Base-by-base conservation (phyloP, 768 basidiomycete genomes). In the Lactarius vividus region DNA sequence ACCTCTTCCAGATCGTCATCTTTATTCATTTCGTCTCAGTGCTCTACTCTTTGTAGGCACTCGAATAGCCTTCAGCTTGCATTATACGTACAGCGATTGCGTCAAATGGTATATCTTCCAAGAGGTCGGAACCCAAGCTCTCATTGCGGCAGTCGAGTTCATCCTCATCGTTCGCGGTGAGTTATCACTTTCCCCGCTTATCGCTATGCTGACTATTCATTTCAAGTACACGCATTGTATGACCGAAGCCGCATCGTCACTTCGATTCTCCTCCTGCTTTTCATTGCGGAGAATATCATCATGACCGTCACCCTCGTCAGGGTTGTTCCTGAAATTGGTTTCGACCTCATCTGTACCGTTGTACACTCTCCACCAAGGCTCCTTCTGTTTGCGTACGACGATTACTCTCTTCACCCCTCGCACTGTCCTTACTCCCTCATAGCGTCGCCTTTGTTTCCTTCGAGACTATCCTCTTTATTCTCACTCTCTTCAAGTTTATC, bases 131-230 rank as follows among this genome's bases (percentile, higher is more conserved):
- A 61, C 67, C 7, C 58, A 74, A 54, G 33, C 63, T 53, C 63
- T 70, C 26, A 44, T 65, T 18, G 67, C 70, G 20, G 39, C 59
- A 26, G 59, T 77, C 16, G 71, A 77, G 56, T 39, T 70, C 20
- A 65, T 73, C 46, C 66, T 76, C 62, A 71, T 69, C 15, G 54
- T 60, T 6, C 72, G 76, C 58, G 69, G 76, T 77, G 23, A 46
- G 76, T 28, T 11, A 8, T 39, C 13, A 39, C 13, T 39, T 35
- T 2, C 3, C 23, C 44, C 29, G 28, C 13, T 29, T 31, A 10
- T 52, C 23, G 20, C 33, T 40, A 4, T 35, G 2, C 18, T 44
- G 5, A 58, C 16, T 28, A 6, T 11, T 40, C 35, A 39, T 10
- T 11, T 9, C 29, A 52, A 70, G 69, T 70, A 26, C 69, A 70